A percentile compares a stretch with the other conserved stretches of the same genome.
Conservation (phyloP, 805 yeast genomes). For the Yarrowia keelungensis region DNA sequence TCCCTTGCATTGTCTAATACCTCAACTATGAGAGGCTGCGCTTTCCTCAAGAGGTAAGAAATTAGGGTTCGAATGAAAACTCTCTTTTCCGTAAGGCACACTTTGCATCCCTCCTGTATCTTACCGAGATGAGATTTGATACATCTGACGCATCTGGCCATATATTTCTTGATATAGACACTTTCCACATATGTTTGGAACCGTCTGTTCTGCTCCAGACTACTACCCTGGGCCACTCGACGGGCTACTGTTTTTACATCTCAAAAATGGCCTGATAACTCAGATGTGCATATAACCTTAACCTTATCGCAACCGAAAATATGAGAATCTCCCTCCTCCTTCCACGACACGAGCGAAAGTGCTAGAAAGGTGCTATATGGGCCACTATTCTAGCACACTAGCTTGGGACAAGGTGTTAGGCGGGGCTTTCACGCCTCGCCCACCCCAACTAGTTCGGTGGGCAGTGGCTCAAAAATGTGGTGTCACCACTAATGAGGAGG, state of each 20-base stretch:
- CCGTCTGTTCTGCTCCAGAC: background rate
- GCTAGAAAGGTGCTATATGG: background rate
- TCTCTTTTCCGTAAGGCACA: conserved; percentile 1
- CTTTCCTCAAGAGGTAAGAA: conserved; percentile 17
- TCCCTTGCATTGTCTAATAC: conserved; percentile 19
- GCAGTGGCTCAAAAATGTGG: conserved; percentile 1
- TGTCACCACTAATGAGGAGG: background rate
- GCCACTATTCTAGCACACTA: background rate
- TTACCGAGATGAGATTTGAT: conserved; percentile 5
- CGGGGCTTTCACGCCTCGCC: background rate
- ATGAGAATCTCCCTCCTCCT: background rate
- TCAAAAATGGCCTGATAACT: conserved; percentile 35
- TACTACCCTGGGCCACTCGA: background rate
- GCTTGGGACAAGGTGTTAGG: background rate
- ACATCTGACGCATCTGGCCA: background rate
- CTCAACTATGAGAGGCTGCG: conserved; percentile 18
- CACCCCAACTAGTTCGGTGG: conserved; percentile 8
- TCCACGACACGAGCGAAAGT: background rate
- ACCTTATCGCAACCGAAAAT: conserved; percentile 30
- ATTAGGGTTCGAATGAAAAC: background rate
- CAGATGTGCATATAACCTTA: conserved; percentile 16
- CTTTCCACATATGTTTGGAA: background rate
- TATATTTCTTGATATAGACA: too few relatives aligned
- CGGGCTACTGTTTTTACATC: background rate
- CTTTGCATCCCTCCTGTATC: conserved; percentile 23